Evolutionary conservation across 192 early-diverging fungal genomes (phyloP), one percentile per base, ranked within the genome.

Genomic region (Coemansia aciculifera): DNA sequence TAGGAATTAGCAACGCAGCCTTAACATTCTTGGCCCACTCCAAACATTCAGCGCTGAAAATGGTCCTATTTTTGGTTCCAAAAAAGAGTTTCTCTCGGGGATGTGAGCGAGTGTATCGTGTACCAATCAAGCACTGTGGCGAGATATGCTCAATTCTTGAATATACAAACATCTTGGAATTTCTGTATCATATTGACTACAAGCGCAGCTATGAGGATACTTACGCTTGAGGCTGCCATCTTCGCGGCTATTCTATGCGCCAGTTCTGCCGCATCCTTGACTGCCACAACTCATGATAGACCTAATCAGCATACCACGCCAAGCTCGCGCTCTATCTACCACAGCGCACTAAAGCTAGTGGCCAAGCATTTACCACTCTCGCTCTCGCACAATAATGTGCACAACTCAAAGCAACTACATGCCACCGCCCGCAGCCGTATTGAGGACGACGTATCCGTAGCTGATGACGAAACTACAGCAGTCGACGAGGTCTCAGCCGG

Each of bases 361-460:
- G 54, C 17, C 27, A 57, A 57, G 54, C 3, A 13, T 29, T 32
- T 57, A 15, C 29, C 60, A 9, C 60, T 5, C 3, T 62, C 36
- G 34, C 60, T 12, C 34, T 7, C 34, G 29, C 54, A 34, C 29
- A 32, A 7, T 6, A 63, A 59, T 31, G 38, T 71, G 4, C 69
- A 59, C 12, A 79, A 64, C 48, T 68, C 77, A 31, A 79, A 79
- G 68, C 77, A 68, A 49, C 72, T 79, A 2, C 65, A 57, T 8
- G 77, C 77, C 40, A 79, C 77, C 13, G 9, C 36, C 1, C 39
- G 19, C 27, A 63, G 29, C 49, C 39, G 15, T 10, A 24, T 17
- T 5, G 23, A n/a, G 9, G 38, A 62, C 24, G 27, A 24, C 39
- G 23, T 21, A 43, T 6, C 40, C 4, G 12, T 15, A n/a, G 38